Percentiles rank a stretch among this genome's conserved stretches.
phyloP scores from a whole-genome alignment of 176 grass and related monocot genomes.

The Rhipidocladum racemiflorum region DNA sequence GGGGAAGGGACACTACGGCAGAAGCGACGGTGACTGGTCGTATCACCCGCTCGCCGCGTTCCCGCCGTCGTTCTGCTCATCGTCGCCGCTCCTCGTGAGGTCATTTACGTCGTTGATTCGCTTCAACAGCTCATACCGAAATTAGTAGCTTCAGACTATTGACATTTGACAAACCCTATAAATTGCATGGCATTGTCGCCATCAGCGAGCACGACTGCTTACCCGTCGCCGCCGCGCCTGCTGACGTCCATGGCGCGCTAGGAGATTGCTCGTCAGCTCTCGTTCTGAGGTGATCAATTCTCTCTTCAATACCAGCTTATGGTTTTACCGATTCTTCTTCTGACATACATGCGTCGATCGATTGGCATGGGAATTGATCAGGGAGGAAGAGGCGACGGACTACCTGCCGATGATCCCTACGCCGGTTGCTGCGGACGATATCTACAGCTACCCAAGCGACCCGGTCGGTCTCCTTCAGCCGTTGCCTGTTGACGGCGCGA shows the following conservation, averaged over 20 bases:
- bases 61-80: neutral
- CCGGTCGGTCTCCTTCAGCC: neutral
- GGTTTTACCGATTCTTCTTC: too few relatives aligned
- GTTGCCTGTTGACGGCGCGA: neutral
- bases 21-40: neutral
- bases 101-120: neutral
- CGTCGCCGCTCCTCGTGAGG: neutral
- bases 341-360: neutral
- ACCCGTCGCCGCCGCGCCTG: neutral
- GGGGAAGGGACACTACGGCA: neutral
- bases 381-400: neutral
- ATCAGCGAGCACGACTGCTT: neutral
- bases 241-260: neutral
- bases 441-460: neutral
- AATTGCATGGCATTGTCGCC: neutral
- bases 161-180: neutral
- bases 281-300: neutral
- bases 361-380: neutral
- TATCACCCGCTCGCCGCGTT: neutral
- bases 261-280: neutral
- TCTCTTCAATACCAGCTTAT: neutral
- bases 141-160: neutral
- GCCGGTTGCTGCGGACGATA: neutral
- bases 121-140: neutral
- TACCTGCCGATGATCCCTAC: neutral